These are phyloP conservation scores for Bipolaris cookei DNA, from an alignment of 2,329 filamentous ascomycete species.

Conservation along the genomic window DNA sequence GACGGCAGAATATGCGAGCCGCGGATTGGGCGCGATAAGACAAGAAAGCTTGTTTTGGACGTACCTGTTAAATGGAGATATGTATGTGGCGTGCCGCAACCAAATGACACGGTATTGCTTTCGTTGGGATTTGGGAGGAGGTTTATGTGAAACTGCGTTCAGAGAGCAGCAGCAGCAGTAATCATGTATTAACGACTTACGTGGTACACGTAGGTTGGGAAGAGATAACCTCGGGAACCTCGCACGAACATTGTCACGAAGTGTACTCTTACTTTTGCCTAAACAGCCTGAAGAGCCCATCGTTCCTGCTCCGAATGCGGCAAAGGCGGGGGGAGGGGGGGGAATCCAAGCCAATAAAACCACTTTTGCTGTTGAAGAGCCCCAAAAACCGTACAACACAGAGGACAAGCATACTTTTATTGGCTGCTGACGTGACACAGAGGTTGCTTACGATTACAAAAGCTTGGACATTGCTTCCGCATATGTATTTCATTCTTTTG, in stretches of 20 bases:
- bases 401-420: background rate
- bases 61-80: background rate
- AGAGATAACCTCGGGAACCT: background rate
- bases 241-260: constrained; percentile 3
- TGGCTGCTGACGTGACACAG: background rate
- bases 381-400: background rate
- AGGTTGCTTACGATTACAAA: no score
- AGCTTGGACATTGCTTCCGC: no score
- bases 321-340: background rate
- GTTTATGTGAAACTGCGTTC: no score
- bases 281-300: constrained; percentile 6
- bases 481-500: no score
- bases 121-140: background rate
- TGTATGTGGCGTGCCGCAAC: background rate
- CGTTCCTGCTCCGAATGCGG: background rate
- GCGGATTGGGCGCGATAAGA: constrained; percentile 6
- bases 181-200: background rate
- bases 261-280: constrained; percentile 7
- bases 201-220: background rate
- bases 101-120: background rate
- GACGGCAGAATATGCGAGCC: constrained; percentile 14
- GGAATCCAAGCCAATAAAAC: background rate
- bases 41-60: constrained; percentile 13
- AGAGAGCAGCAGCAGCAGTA: background rate
- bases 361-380: background rate